phyloP scores from a whole-genome alignment of 2,329 filamentous ascomycete species.

The Drechslera avenae region DNA sequence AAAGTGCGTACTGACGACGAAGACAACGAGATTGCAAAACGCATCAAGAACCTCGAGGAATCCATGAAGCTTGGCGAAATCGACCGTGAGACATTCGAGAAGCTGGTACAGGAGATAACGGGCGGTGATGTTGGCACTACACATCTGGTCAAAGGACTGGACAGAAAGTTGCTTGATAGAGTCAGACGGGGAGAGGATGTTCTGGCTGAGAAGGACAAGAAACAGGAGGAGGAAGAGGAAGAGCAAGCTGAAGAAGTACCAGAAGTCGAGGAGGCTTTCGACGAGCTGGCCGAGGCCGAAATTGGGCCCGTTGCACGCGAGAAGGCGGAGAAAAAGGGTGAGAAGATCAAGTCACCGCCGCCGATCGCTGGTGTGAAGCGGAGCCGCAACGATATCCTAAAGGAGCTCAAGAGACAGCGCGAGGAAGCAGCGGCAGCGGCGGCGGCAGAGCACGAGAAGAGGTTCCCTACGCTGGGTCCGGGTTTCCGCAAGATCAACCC shows the following conservation, averaged over 20 bases:
- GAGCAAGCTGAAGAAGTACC: conserved; percentile 32
- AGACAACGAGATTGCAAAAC: conserved; percentile 62
- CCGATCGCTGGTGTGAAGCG: conserved; percentile 56
- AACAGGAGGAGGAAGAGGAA: conserved; percentile 28
- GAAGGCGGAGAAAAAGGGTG: conserved; percentile 59
- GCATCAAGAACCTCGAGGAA: conserved; percentile 80
- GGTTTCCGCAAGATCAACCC: conserved; percentile 61
- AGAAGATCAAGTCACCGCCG: conserved; percentile 52
- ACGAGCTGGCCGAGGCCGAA: conserved; percentile 67
- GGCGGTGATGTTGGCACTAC: conserved; percentile 81
- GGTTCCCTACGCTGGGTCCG: conserved; percentile 56
- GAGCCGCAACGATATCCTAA: conserved; percentile 64
- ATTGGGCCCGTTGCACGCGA: conserved; percentile 70
- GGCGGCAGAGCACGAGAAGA: conserved; percentile 48
- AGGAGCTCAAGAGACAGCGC: conserved; percentile 62
- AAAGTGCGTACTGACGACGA: conserved; percentile 62
- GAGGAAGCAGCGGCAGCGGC: conserved; percentile 52
- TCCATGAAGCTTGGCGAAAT: conserved; percentile 83
- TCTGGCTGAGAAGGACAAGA: conserved; percentile 43
- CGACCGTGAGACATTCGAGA: conserved; percentile 77
- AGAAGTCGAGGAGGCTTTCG: conserved; percentile 54
- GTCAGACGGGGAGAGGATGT: conserved; percentile 69
- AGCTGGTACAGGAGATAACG: conserved; percentile 73
- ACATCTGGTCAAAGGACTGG: conserved; percentile 89
- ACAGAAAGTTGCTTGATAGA: conserved; percentile 77